Percentiles rank a stretch among this genome's conserved stretches.
phyloP scores from a whole-genome alignment of 225 moss, liverwort and hornwort genomes.

The Physcomitrellopsis africana region DNA sequence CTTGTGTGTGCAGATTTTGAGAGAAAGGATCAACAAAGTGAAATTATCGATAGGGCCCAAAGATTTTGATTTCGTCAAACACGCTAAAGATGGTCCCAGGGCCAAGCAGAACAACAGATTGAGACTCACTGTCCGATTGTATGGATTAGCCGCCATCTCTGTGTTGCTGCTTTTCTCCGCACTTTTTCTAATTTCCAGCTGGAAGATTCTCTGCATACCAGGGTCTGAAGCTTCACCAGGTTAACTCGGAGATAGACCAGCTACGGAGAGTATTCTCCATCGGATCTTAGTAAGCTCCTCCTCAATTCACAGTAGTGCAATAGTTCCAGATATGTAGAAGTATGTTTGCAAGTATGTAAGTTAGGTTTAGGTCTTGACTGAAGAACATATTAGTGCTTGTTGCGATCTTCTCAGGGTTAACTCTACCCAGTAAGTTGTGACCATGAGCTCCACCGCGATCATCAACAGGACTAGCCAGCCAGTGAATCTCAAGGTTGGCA shows the following conservation, averaged over 20 bases:
- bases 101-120: not conserved
- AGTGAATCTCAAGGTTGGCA: conserved; percentile 50
- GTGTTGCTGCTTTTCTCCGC: conserved; percentile 42
- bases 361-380: not conserved
- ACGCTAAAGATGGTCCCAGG: conserved; percentile 30
- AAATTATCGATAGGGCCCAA: conserved; percentile 25
- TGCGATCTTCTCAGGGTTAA: conserved; percentile 9
- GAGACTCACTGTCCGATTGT: conserved; percentile 16
- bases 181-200: conserved; percentile 40
- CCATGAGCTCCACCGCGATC: conserved; percentile 51
- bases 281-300: conserved; percentile 24
- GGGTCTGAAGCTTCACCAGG: fast-evolving
- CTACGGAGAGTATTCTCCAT: not conserved
- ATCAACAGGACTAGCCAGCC: conserved; percentile 35
- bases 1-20: conserved; percentile 30
- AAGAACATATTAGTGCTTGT: not conserved
- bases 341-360: too few species aligned
- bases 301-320: not conserved
- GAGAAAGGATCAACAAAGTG: conserved; percentile 33
- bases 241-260: not conserved
- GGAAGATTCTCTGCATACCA: conserved; percentile 28
- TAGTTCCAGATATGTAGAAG: not conserved
- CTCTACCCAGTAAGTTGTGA: not conserved
- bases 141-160: conserved; percentile 26
- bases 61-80: conserved; percentile 31